A percentile compares a stretch with the other conserved stretches of the same genome.
These are phyloP conservation scores for Sequoia sempervirens DNA, from an alignment of 75 land plant genomes.

Conservation along the genomic window DNA sequence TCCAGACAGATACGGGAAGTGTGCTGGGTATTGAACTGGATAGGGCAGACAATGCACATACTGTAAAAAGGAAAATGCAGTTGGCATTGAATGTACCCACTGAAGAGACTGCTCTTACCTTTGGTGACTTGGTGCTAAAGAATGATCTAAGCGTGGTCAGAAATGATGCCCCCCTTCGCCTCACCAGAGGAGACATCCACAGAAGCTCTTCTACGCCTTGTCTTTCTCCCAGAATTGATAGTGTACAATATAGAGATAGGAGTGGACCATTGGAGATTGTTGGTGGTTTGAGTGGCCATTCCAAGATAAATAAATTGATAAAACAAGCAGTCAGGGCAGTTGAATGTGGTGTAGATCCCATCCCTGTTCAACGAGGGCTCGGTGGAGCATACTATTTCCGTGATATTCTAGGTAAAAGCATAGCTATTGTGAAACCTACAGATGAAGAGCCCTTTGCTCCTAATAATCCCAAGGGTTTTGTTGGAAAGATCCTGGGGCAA, in stretches of 20 bases:
- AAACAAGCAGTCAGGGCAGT: constrained; percentile 27
- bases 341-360: constrained; percentile 36
- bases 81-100: constrained; percentile 33
- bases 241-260: constrained; percentile 10
- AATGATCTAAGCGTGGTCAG: constrained; percentile 33
- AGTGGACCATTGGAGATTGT: constrained; percentile 36
- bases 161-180: constrained; percentile 36
- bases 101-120: constrained; percentile 39
- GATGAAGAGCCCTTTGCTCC: constrained; percentile 52
- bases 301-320: constrained; percentile 25
- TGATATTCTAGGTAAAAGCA: constrained; percentile 23
- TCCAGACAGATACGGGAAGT: constrained; percentile 43
- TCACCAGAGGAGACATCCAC: constrained; percentile 30
- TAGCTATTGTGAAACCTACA: constrained; percentile 46
- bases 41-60: constrained; percentile 34
- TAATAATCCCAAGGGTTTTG: constrained; percentile 47
- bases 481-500: constrained; percentile 34
- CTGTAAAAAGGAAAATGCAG: constrained; percentile 43
- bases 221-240: constrained; percentile 26
- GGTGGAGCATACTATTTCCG: constrained; percentile 45
- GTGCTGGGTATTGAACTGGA: constrained; percentile 47
- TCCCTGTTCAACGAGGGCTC: constrained; percentile 33
- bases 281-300: constrained; percentile 24
- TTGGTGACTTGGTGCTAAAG: constrained; percentile 35
- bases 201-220: constrained; percentile 52